Percentiles rank a stretch among this genome's conserved stretches.
These are phyloP conservation scores for Rubia occidens DNA, from an alignment of 305 asterid genomes.

Conservation along the genomic window DNA sequence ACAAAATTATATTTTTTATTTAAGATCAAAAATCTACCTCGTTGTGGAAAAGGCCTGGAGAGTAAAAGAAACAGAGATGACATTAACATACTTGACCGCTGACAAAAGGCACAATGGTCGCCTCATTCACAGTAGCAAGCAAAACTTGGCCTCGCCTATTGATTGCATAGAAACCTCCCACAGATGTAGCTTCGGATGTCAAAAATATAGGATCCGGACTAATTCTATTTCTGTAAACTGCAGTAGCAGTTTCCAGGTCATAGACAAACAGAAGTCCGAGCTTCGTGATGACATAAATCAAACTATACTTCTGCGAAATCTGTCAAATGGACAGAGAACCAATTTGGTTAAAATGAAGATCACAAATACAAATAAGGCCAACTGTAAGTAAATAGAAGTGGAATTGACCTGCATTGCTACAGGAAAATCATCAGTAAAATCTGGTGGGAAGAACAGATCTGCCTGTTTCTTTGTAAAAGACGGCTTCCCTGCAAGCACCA, in stretches of 20 bases:
- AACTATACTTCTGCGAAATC: constrained; percentile 90
- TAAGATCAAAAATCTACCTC: background rate
- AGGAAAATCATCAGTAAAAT: constrained; percentile 72
- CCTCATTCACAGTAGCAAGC: constrained; percentile 92
- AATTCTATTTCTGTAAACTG: constrained; percentile 92
- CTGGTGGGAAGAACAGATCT: constrained; percentile 96
- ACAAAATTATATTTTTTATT: background rate
- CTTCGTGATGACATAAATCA: constrained; percentile 90
- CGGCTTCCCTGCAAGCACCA: constrained; percentile 61
- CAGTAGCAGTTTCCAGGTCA: constrained; percentile 92
- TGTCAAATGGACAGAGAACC: constrained; percentile 26
- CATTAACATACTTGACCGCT: constrained; percentile 76
- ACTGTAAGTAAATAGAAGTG: background rate
- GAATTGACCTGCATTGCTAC: constrained; percentile 50
- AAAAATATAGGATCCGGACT: constrained; percentile 99
- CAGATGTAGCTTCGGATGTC: constrained; percentile 87
- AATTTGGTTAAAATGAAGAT: constrained; percentile 15
- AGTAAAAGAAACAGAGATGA: background rate
- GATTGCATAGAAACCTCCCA: constrained; percentile 95
- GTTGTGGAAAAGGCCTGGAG: background rate
- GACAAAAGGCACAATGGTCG: constrained; percentile 85
- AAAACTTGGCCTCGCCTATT: constrained; percentile 97
- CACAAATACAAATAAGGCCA: background rate
- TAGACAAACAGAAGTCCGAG: constrained; percentile 98
- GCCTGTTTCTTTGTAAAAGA: constrained; percentile 93